Conservation (phyloP, 805 yeast genomes). For the Ogataea paraovalis region DNA sequence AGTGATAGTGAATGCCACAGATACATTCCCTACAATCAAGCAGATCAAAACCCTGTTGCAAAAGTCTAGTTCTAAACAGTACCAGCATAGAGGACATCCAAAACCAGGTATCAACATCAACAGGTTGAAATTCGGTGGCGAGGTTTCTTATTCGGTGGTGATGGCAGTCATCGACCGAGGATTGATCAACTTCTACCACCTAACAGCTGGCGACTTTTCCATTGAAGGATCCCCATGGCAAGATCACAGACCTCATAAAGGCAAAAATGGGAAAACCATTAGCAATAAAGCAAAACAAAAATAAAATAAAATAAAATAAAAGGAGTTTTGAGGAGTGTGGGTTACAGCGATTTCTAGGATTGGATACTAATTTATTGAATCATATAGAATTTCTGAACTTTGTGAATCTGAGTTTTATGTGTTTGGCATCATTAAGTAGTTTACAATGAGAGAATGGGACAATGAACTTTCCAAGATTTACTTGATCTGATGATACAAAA, state of each 20-base stretch:
- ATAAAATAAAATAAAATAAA: too few relatives aligned
- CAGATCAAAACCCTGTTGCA: conserved; percentile 39
- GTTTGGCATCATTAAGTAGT: too few relatives aligned
- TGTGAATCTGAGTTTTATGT: too few relatives aligned
- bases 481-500: too few relatives aligned
- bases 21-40: conserved; percentile 42
- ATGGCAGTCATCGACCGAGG: conserved; percentile 78
- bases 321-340: too few relatives aligned
- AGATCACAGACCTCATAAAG: conserved; percentile 13
- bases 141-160: conserved; percentile 35
- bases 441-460: too few relatives aligned
- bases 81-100: conserved; percentile 8
- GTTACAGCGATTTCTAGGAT: too few relatives aligned
- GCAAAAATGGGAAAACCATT: too few relatives aligned
- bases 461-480: too few relatives aligned
- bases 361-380: too few relatives aligned
- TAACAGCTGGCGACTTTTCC: conserved; percentile 48
- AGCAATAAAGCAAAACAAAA: too few relatives aligned
- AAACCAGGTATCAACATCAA: conserved; percentile 9
- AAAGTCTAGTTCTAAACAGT: neutral
- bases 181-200: conserved; percentile 58
- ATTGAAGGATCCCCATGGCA: conserved; percentile 27
- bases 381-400: too few relatives aligned
- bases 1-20: conserved; percentile 48
- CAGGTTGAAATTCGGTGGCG: conserved; percentile 6